Conservation (phyloP, 768 basidiomycete genomes). For the Psilocybe subaeruginosa region DNA sequence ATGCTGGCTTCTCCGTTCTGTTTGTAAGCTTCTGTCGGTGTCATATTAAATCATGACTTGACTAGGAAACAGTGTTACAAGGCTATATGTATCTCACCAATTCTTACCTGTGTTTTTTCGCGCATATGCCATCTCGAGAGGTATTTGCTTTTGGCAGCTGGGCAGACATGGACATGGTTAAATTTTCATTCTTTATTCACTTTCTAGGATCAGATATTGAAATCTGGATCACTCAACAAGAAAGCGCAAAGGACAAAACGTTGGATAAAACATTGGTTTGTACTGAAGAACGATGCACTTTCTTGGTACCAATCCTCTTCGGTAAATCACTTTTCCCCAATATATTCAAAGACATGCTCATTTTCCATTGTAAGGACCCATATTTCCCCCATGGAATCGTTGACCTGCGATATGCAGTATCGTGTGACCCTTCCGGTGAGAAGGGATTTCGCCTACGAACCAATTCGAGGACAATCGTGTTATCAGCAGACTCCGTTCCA, state of each 20-base stretch:
- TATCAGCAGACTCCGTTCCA: constrained; percentile 80
- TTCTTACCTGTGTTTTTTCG: constrained; percentile 94
- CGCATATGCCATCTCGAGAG: constrained; percentile 89
- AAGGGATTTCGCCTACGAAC: constrained; percentile 84
- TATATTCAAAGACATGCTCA: neutral
- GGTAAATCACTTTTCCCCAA: constrained; percentile 40
- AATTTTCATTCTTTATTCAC: constrained; percentile 8
- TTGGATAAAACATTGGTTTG: constrained; percentile 96
- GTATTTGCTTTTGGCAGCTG: constrained; percentile 40
- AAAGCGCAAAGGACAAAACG: constrained; percentile 87
- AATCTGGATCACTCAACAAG: constrained; percentile 90
- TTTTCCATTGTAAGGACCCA: constrained; percentile 66
- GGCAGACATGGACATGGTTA: neutral
- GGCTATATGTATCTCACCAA: constrained; percentile 98
- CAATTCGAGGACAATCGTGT: constrained; percentile 71
- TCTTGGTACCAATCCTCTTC: constrained; percentile 97
- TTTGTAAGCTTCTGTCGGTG: constrained; percentile 59
- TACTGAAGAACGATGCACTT: constrained; percentile 92
- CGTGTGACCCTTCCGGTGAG: constrained; percentile 81
- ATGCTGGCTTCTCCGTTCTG: constrained; percentile 90
- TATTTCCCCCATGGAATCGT: constrained; percentile 97
- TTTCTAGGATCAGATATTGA: constrained; percentile 83
- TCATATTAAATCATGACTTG: neutral
- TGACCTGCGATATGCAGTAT: constrained; percentile 91
- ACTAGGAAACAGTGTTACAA: constrained; percentile 69